phyloP scores from a whole-genome alignment of 23 red algal species.

The Gracilaria caudata region DNA sequence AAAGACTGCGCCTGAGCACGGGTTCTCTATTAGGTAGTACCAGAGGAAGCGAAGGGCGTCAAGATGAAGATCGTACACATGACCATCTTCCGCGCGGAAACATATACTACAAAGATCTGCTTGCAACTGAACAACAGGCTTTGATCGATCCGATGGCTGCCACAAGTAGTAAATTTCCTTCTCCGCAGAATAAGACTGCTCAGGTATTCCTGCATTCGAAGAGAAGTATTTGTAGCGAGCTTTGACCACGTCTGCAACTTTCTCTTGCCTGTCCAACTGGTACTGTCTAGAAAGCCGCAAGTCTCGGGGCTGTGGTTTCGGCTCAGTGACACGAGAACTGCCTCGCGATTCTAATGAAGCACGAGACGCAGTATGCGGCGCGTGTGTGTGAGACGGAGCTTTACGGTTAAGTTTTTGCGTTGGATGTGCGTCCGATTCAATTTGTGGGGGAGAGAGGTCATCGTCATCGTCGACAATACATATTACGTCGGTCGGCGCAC shows the following conservation, averaged over 20 bases:
- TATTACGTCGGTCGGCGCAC: neutral
- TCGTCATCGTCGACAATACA: conserved; percentile 22
- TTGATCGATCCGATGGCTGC: neutral
- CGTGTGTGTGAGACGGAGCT: neutral
- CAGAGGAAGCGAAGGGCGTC: conserved; percentile 52
- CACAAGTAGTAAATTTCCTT: conserved; percentile 2
- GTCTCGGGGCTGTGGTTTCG: neutral
- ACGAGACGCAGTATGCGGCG: neutral
- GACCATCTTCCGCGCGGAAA: conserved; percentile 3
- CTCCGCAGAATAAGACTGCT: neutral
- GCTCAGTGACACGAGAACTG: neutral
- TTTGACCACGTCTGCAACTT: neutral
- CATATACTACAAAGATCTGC: conserved; percentile 1
- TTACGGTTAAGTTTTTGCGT: neutral
- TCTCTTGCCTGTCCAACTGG: neutral
- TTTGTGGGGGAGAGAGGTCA: neutral
- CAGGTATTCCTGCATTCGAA: conserved; percentile 1
- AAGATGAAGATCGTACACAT: conserved; percentile 27
- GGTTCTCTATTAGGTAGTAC: conserved; percentile 47
- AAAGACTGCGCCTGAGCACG: conserved; percentile 61
- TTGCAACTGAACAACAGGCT: neutral
- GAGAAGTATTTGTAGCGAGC: neutral
- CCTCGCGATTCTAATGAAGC: neutral
- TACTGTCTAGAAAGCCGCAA: neutral
- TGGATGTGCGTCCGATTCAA: neutral